Base-by-base conservation (phyloP, 2,329 filamentous ascomycete species). In the Ascosphaera pollenicola region DNA sequence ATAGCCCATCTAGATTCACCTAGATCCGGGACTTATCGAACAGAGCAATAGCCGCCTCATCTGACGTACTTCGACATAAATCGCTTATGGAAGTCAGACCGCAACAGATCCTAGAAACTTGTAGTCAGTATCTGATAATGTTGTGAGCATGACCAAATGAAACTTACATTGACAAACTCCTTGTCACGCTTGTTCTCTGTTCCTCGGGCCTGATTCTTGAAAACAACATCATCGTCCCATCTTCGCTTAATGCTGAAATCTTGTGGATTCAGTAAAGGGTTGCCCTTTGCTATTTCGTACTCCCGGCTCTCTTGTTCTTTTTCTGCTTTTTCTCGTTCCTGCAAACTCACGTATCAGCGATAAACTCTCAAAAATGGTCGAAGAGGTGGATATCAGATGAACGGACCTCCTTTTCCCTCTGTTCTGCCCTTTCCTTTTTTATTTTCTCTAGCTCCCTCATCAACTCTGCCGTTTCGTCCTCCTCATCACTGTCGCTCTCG, bases 221-320 rank as follows among this genome's bases (percentile, higher is more conserved):
- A 98, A 2, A 98, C 85, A 10, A 98, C 89, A 55, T 98, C 89
- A 51, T 98, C 89, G 49, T 98, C 89, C 89, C 89, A 98, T 49
- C 85, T 63, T 10, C 54, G 51, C 46, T 93, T 94, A 52, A 94
- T 76, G 42, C 77, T 84, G 55, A 91, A 95, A 49, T 93, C 84
- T 55, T 81, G 80, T 38, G 68, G 54, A 49, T 95, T 94, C 41
- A 98, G 69, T 39, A 98, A 62, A 31, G 89, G 89, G 55, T 98
- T 98, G 5, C 89, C 89, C 34, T 80, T 64, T 28, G 89, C 87
- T 50, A 95, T 92, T 50, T 94, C 81, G 46, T 75, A 70, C 58
- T 93, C 87, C 43, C 81, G 70, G 51, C 78, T 71, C 52, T 87
- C 84, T 52, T 89, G 69, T 53, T 94, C 87, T 45, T 75, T 69